A percentile compares a stretch with the other conserved stretches of the same genome.
Evolutionary conservation across 2,329 filamentous ascomycete genomes (phyloP).

Genomic region (Alternaria viburni): DNA sequence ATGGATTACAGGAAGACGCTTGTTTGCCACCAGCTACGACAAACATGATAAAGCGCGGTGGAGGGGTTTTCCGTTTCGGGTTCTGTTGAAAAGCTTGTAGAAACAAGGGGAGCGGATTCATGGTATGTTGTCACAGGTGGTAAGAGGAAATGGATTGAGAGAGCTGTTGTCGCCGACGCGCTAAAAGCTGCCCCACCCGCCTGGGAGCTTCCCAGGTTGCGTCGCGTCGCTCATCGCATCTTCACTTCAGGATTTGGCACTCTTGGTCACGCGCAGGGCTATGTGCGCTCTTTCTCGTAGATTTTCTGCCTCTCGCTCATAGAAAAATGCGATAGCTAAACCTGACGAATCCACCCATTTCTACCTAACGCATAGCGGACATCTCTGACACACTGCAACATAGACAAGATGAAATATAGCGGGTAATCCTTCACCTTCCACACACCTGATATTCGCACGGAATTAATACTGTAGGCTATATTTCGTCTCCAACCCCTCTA

Average conservation of each 20-base stretch:
- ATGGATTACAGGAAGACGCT: neutral
- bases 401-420: slow-evolving; percentile 26
- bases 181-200: neutral
- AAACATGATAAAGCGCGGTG: neutral
- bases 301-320: neutral
- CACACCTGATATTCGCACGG: neutral
- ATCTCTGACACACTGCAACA: neutral
- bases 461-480: slow-evolving; percentile 33
- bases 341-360: neutral
- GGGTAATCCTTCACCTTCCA: slow-evolving; percentile 9
- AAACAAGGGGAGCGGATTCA: neutral
- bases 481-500: slow-evolving; percentile 38
- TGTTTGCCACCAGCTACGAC: neutral
- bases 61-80: neutral
- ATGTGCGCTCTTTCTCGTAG: neutral
- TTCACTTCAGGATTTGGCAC: neutral
- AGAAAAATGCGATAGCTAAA: neutral
- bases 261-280: neutral
- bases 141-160: neutral
- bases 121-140: neutral
- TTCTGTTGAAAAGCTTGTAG: neutral
- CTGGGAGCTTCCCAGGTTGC: neutral
- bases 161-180: neutral
- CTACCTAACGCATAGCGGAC: neutral
- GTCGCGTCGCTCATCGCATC: neutral